Percentiles rank a stretch among this genome's conserved stretches.
phyloP scores from a whole-genome alignment of 306 rosid genomes.

The Prunus armeniaca region DNA sequence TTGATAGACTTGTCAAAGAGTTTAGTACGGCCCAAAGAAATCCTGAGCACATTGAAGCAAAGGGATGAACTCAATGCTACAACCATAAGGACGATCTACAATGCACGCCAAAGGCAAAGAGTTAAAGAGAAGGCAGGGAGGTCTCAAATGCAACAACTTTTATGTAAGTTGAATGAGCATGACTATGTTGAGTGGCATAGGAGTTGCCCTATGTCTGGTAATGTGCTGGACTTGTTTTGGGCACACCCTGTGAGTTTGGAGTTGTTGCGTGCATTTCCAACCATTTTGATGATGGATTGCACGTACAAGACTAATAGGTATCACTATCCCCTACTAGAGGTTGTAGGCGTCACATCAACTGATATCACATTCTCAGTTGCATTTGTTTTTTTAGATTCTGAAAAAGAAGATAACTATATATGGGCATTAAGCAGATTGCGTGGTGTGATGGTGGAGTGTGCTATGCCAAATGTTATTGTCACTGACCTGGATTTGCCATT shows the following conservation, averaged over 20 bases:
- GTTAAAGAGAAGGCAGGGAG: conserved; percentile 13
- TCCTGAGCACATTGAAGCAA: conserved; percentile 26
- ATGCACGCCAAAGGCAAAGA: conserved; percentile 31
- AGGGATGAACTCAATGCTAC: conserved; percentile 27
- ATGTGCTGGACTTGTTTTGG: conserved; percentile 19
- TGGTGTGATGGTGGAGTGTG: background rate
- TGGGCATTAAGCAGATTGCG: conserved; percentile 11
- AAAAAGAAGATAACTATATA: conserved; percentile 9
- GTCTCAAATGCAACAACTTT: conserved; percentile 29
- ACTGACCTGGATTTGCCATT: conserved; percentile 14
- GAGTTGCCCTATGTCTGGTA: background rate
- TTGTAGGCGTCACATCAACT: conserved; percentile 14
- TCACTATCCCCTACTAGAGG: conserved; percentile 1
- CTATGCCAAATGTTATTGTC: conserved; percentile 14
- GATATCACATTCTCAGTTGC: conserved; percentile 16
- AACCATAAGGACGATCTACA: conserved; percentile 28
- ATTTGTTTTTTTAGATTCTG: conserved; percentile 5
- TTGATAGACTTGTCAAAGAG: conserved; percentile 28
- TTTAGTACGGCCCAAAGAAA: conserved; percentile 31
- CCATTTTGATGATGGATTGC: conserved; percentile 8
- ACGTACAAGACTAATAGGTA: conserved; percentile 9
- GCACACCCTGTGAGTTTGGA: conserved; percentile 19
- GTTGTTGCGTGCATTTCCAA: conserved; percentile 8
- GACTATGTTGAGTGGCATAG: conserved; percentile 13
- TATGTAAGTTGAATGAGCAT: conserved; percentile 20